Percentiles rank a stretch among this genome's conserved stretches.
phyloP scores from a whole-genome alignment of 2,329 filamentous ascomycete species.

The Sarocladium brachiariae region DNA sequence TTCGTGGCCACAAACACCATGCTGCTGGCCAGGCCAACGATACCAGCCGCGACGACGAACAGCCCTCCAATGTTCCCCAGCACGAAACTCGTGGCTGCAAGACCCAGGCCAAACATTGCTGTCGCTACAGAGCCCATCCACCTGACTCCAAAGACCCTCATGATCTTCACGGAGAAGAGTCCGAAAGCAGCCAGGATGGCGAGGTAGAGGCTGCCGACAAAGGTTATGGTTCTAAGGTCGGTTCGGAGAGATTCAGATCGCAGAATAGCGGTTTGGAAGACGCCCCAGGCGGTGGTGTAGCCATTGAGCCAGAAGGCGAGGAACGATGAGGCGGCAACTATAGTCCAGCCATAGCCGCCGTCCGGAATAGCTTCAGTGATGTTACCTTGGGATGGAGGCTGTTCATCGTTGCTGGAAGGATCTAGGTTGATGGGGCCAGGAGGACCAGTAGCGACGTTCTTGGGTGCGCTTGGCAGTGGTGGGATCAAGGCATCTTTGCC shows the following conservation, averaged over 20 bases:
- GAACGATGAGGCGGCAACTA: conserved; percentile 8
- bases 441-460: too few species aligned
- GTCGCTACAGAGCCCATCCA: not conserved
- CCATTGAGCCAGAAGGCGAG: conserved; percentile 11
- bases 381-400: not conserved
- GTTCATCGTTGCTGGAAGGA: not conserved
- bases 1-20: conserved; percentile 11
- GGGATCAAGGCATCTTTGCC: too few species aligned
- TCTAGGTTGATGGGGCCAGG: too few species aligned
- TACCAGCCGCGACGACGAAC: conserved; percentile 5
- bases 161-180: conserved; percentile 1
- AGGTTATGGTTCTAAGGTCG: conserved; percentile 10
- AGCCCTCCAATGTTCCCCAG: conserved; percentile 5
- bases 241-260: not conserved
- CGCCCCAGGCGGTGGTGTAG: conserved; percentile 10
- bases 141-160: conserved; percentile 2
- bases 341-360: conserved; percentile 12
- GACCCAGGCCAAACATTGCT: not conserved
- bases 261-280: conserved; percentile 10
- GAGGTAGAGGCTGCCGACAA: conserved; percentile 10
- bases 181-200: conserved; percentile 8
- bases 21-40: not conserved
- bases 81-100: conserved; percentile 7
- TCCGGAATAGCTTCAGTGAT: conserved; percentile 10
- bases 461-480: too few species aligned